Base-by-base conservation (phyloP, 352 stramenopile species). In the Nannochloropsis limnetica region DNA sequence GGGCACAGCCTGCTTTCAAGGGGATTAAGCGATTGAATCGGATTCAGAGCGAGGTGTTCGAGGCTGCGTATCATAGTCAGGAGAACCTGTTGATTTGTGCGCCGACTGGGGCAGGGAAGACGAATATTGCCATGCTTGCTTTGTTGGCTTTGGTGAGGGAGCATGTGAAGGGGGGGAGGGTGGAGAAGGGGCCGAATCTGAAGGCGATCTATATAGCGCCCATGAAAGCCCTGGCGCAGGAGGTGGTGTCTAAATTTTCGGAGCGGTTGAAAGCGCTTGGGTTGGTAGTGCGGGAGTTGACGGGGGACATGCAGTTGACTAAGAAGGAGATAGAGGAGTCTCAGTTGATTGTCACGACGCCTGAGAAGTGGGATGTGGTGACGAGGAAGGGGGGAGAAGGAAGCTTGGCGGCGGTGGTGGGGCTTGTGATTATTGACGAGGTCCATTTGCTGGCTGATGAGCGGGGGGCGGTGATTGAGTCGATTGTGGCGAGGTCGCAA, bases 351-450 rank as follows among this genome's bases (percentile, higher is more conserved):
- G 95, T 99, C 20, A 98, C 94, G n/a, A 99, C 96, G 4, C 96
- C 96, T 0, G 95, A 99, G 85, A 99, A 99, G 85, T 99, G 94
- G 94, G 96, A 99, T 84, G 96, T 99, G 1, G 97, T 99, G 37
- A 99, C 97, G 79, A 89, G 97, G 61, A 99, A 99, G 88, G 91
- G 90, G 27, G 91, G 91, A 25, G 96, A 99, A 87, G 95, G 96
- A 84, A 90, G 87, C 5, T 85, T 96, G 3, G 89, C 88, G 1
- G 90, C 90, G 25, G 95, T 90, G 80, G 96, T 97, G 68, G 94
- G 95, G 69, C 90, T 99, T 28, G 87, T 99, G 15, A 99, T 99
- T 85, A 98, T 99, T 84, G 97, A 99, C 86, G 97, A 99, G 90
- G 84, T 99, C 9, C 97, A 99, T 84, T 89, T 99, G 68, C 88